These are phyloP conservation scores for Fusarium tanahbumbuense DNA, from an alignment of 2,329 filamentous ascomycete genomes.

Conservation along the genomic window DNA sequence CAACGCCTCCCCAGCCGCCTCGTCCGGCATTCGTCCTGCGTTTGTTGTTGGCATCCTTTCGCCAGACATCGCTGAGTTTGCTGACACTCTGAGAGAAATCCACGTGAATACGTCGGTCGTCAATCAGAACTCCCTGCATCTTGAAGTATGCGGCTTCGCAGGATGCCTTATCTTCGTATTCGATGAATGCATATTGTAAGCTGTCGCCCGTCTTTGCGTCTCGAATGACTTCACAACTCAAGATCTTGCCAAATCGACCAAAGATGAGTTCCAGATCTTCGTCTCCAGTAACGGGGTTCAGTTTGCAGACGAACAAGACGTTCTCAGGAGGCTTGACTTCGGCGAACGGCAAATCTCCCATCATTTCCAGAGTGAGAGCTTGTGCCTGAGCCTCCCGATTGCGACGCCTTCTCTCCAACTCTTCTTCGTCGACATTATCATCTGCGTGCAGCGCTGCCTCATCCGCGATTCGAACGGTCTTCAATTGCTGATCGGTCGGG, in stretches of 20 bases:
- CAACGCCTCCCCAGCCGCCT: constrained; percentile 92
- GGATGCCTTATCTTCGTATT: constrained; percentile 91
- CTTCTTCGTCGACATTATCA: constrained; percentile 78
- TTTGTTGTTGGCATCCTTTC: constrained; percentile 85
- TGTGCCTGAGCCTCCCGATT: constrained; percentile 94
- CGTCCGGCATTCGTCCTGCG: constrained; percentile 66
- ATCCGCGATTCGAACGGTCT: constrained; percentile 90
- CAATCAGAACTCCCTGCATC: constrained; percentile 97
- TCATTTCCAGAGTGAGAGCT: constrained; percentile 95
- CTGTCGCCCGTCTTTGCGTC: constrained; percentile 95
- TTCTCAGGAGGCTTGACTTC: constrained; percentile 98
- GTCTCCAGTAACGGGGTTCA: constrained; percentile 96
- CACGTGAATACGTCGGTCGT: constrained; percentile 96
- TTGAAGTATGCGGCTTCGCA: constrained; percentile 98
- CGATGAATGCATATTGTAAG: constrained; percentile 96
- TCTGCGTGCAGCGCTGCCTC: constrained; percentile 85
- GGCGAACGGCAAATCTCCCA: constrained; percentile 95
- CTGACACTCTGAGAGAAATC: constrained; percentile 97
- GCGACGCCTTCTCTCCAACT: constrained; percentile 80
- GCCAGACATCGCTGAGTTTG: constrained; percentile 90
- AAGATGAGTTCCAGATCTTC: constrained; percentile 97
- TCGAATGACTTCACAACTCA: constrained; percentile 95
- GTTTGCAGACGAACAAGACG: constrained; percentile 96
- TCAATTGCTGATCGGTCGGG: constrained; percentile 85
- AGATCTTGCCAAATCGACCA: constrained; percentile 92